Evolutionary conservation across 2,329 filamentous ascomycete species (phyloP), one percentile per base, ranked within the genome.

Genomic region (Botrytis deweyae): DNA sequence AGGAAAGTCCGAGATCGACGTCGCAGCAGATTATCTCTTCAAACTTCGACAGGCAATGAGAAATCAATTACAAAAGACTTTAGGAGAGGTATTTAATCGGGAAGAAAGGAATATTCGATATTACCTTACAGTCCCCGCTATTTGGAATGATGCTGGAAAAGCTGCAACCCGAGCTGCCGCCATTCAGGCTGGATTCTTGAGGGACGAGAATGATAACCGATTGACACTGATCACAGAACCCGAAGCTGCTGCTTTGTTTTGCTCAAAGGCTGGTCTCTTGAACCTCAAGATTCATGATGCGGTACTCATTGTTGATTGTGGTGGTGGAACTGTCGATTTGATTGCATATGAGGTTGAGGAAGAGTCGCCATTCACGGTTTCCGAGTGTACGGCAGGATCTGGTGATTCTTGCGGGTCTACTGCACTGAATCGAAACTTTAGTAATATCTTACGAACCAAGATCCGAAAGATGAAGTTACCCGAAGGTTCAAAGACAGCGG

Each of bases 381-480:
- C 94, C 72, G 96, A 98, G 84, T 98, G 96, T 83, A 99, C 96
- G 72, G 95, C 95, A 76, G 96, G 96, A 75, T 98, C 95, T 70
- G 96, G 96, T 82, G 96, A 98, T 83, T 98, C 95, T 36, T 98
- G 96, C 82, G 96, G 96, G 80, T 98, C 95, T n/a, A 98, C 96
- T 1, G 96, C 96, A 0, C 88, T 99, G 72, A 99, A 99, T 84
- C 91, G 96, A 75, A 98, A 98, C 83, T 99, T 98, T 82, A 97
- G 94, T 85, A 98, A 98, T 84, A 98, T 99, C 78, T 87, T 98
- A 69, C 92, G 96, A 72, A 97, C 95, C 75, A 98, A 98, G 87
- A 98, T 99, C 80, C 89, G 95, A 78, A 98, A 98, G 87, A 98
- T 98, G 96, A 98, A 98, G 85, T 87, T 99, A 64, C 95, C 96